Evolutionary conservation across 306 rosid species (phyloP), one percentile per base, ranked within the genome.

Genomic region (Quercus engelmannii): DNA sequence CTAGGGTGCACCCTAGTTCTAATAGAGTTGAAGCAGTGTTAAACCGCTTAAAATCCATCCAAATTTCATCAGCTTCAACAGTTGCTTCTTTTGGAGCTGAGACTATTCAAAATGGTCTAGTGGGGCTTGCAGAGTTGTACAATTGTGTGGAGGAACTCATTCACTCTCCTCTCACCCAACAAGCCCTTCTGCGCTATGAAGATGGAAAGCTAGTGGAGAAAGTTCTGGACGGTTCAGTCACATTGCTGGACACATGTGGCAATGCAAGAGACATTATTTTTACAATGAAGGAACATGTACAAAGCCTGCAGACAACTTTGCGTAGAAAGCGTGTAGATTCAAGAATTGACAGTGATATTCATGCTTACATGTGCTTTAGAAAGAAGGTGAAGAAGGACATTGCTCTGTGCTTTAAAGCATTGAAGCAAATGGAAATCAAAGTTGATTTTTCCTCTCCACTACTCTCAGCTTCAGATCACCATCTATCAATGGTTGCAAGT

Each of bases 341-440:
- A 1, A 82, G 83, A 81, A 78, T 91, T 3, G 92, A 85, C 74
- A 82, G 52, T 49, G 85, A 68, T 19, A 69, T 91, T 78, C 86
- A 87, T 74, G 74, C 89, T 70, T 89, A 86, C 75, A 74, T 81
- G 2, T 69, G 65, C 85, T 89, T 89, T 25, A 87, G 90, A 51
- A 95, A 85, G 85, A 90, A 84, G 25, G 86, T 87, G 5, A 94
- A 84, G 83, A 94, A 90, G 79, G 91, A 81, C 54, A 78, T 85
- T 4, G 75, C 81, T 0, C 86, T 81, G 80, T 89, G 83, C 80
- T 72, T 90, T 18, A 41, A 62, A 19, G 79, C 67, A 15, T 9
- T 92, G 69, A 92, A 91, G 88, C 67, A 68, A 81, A 86, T 82
- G 92, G 88, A 87, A 56, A 88, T 51, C 76, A 83, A 65, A 28